Base-by-base conservation (phyloP, 2,329 filamentous ascomycete species). In the Alternaria dauci region DNA sequence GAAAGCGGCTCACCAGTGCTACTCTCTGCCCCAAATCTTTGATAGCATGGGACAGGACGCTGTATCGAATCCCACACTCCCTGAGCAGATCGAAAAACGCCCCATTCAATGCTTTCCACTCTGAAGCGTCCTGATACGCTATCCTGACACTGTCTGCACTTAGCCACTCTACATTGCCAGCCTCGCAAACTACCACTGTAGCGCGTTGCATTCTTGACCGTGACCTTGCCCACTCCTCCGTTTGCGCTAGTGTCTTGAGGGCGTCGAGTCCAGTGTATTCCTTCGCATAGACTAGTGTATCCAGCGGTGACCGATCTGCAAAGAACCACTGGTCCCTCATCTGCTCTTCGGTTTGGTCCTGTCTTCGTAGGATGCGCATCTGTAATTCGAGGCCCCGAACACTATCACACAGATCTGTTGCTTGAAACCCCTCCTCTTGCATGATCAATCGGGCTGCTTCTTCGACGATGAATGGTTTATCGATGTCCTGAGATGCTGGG, bases 241-340 rank as follows among this genome's bases (percentile, higher is more conserved):
- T 52, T 36, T 25, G 30, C 36, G 36, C 50, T 52, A 52, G 36
- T 42, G 50, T 69, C 68, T 32, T 52, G 36, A 41, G 11, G 36
- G 48, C 36, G 38, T 52, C 48, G 36, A 5, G 3, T 42, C 48
- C 36, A 14, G 48, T 52, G 9, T 52, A 52, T 52, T 39, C 48
- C 23, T 52, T 52, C 23, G 48, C 48, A 42, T 52, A 52, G 28
- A 41, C 48, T 42, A 52, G 48, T 23, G 48, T 30, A 11, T 52
- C 48, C 41, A 52, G 48, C n/a, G 36, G 36, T 52, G 36, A 52
- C 41, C 48, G 48, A 32, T 52, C 36, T 52, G 48, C 48, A 23
- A 52, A 52, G 36, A 52, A 52, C 48, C 48, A 52, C 48, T n/a
- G 48, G n/a, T 52, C 48, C 36, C 41, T 42, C 48, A 52, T 34